These are phyloP conservation scores for Panicum hallii DNA, from an alignment of 202 grass and related monocot species.

Conservation along the genomic window DNA sequence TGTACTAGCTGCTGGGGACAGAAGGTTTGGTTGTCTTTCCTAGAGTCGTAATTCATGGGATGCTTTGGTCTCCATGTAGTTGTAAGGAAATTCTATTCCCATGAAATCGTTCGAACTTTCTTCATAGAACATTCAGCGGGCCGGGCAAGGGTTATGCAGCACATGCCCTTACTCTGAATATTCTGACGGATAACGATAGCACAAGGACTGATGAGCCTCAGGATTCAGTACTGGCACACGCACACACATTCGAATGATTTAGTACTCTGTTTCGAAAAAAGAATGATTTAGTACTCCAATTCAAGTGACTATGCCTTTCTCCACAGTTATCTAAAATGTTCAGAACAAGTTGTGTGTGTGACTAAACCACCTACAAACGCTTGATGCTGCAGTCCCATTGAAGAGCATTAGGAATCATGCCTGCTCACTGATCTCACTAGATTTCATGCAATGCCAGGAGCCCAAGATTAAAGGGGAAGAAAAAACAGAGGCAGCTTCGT, in stretches of 20 bases:
- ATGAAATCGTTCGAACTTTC: neutral
- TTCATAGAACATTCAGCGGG: neutral
- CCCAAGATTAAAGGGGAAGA: no score
- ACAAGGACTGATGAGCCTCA: neutral
- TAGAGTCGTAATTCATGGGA: neutral
- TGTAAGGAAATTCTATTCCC: neutral
- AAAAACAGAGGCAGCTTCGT: neutral
- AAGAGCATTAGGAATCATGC: neutral
- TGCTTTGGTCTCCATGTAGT: neutral
- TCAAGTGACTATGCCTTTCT: no score
- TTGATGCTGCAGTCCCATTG: neutral
- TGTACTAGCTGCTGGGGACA: slow-evolving; percentile 11
- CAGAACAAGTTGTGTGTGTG: neutral
- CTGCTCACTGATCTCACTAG: neutral
- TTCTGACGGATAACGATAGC: neutral
- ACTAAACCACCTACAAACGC: no score
- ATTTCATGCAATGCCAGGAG: neutral
- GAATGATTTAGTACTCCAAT: neutral
- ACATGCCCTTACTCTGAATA: neutral
- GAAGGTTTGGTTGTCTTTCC: neutral
- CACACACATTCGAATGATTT: neutral
- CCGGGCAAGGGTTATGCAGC: neutral
- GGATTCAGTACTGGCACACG: neutral
- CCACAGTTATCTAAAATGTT: neutral
- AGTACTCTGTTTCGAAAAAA: no score